Base-by-base conservation (phyloP, 2,329 filamentous ascomycete genomes). In the Epichloe baconii region DNA sequence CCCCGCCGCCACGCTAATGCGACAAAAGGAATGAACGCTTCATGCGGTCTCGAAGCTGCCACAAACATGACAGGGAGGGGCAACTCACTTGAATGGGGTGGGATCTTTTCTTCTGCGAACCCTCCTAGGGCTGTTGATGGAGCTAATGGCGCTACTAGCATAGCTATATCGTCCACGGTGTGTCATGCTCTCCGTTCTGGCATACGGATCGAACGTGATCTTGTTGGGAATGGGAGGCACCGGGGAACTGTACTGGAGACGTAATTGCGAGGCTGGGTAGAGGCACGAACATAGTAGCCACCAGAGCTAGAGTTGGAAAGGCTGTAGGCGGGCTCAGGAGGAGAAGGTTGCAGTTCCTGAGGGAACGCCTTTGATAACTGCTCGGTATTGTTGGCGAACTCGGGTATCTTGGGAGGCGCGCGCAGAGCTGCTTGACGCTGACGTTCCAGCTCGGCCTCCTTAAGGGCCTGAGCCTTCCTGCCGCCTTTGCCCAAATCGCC, bases 101-200 rank as follows among this genome's bases (percentile, higher is more conserved):
- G 93, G 93, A 64, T 98, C 93, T 75, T 95, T 97, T 72, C 93
- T 84, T 73, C 91, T 85, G 61, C 93, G 83, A 58, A 97, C 84
- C 64, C 90, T 83, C 58, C 93, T 83, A 56, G 93, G 91, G 67
- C 86, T 95, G 73, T 95, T 95, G 71, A 95, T 82, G 54, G 88
- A 86, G 74, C 88, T 95, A 58, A 91, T 80, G 50, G 87, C 85
- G 68, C 86, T 94, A 71, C 87, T 95, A 52, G 91, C 89, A 70
- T 96, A 97, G 72, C 90, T 96, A 71, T 95, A 95, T 58, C 93
- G 86, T 54, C 91, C 89, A 59, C 93, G 88, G 69, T 97, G 85
- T 59, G 91, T 90, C 88, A 97, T 96, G 76, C 91, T 96, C 73
- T 94, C 88, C 37, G 86, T 84, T 56, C 87, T 80, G 44, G 85